A percentile compares a stretch with the other conserved stretches of the same genome.
Evolutionary conservation across 768 basidiomycete species (phyloP).

Genomic region (Dioszegia aurantiaca): DNA sequence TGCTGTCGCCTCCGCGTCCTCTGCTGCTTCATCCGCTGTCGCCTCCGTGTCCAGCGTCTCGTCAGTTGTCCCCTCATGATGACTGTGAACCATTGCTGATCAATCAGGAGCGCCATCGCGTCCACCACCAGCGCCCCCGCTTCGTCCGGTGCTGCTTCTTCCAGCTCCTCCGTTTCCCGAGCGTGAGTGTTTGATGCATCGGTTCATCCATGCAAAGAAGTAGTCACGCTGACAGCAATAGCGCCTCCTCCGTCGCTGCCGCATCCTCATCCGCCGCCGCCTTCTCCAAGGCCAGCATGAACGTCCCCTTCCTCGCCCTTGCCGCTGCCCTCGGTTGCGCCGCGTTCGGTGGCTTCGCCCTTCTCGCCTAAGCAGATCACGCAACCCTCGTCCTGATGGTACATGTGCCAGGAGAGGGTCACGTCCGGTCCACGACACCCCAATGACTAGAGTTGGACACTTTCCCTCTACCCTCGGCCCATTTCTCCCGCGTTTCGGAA

Average conservation of each 20-base stretch:
- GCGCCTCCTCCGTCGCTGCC: conserved; percentile 15
- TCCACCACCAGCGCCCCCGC: conserved; percentile 6
- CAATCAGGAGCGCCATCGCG: background rate
- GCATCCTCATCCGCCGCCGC: conserved; percentile 21
- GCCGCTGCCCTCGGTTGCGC: conserved; percentile 30
- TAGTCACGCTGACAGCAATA: background rate
- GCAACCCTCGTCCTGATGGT: no score
- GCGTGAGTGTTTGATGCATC: conserved; percentile 1
- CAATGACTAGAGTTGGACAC: background rate
- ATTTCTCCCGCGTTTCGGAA: background rate
- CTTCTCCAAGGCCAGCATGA: conserved; percentile 10
- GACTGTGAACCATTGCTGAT: background rate
- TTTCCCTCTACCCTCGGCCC: background rate
- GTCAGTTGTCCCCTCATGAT: background rate
- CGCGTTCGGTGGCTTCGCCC: conserved; percentile 28
- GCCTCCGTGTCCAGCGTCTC: background rate
- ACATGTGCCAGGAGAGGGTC: background rate
- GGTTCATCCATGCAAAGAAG: no score
- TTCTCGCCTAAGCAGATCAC: conserved; percentile 29
- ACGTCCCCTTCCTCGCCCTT: conserved; percentile 20
- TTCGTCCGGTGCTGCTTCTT: background rate
- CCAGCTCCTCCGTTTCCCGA: background rate
- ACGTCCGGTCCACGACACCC: background rate
- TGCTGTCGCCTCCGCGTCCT: conserved; percentile 11
- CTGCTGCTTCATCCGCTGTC: conserved; percentile 1